Evolutionary conservation across 2,329 filamentous ascomycete genomes (phyloP), one percentile per base, ranked within the genome.

Genomic region (Epichloe glyceriae): DNA sequence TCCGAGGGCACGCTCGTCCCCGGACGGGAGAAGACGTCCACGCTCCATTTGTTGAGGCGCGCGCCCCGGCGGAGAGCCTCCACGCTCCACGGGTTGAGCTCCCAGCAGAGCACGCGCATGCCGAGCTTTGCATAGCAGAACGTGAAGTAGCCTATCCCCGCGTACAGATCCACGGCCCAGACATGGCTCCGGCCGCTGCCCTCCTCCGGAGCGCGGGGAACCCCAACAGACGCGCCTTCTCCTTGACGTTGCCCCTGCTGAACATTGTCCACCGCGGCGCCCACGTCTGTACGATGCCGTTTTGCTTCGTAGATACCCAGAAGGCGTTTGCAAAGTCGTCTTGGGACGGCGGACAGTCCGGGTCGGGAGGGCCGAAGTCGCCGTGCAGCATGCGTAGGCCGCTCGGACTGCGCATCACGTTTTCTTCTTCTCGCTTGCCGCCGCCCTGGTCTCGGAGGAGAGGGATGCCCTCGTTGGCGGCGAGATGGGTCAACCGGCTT

Each of bases 261-360:
- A 97, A 97, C 90, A 96, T 96, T 26, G 89, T 95, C 74, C 88
- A 90, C 1, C 83, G 69, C 14, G 91, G 91, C 1, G 89, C 86
- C 90, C 90, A 97, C 2, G 78, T 83, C 69, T 97, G 91, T 37
- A 72, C 68, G 52, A 97, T 85, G 2, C 84, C 85, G 61, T 88
- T 87, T 63, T 95, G 89, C 49, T 75, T 79, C 4, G 85, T 83
- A 12, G 75, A 78, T 1, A 86, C 85, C 91, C 91, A 97, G 55
- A 95, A 79, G 0, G 88, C 83, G 1, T 64, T 52, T 0, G 71
- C 63, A 52, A 94, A 85, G 60, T 91, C 84, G 1, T 60, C 48
- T 2, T 60, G 50, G 0, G 63, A 63, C 1, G 72, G 67, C 10
- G 61, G 54, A 55, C 61, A 49, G 2, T 51, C 20, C 47, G 58